Base-by-base conservation (phyloP, 768 basidiomycete genomes). In the Mycena galopus region DNA sequence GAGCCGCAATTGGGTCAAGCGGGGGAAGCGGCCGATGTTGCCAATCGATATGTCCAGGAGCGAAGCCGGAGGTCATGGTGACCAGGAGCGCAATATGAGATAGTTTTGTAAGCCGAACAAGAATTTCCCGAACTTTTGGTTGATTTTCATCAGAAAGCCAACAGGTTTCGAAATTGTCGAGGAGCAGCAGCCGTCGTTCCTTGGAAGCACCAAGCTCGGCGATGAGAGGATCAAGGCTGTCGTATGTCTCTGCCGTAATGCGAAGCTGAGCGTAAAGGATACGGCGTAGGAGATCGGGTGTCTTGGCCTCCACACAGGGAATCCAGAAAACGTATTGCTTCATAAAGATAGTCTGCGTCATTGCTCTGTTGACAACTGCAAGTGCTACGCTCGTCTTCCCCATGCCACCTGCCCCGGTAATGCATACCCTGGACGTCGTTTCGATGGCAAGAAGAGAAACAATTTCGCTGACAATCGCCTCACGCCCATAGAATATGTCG, bases 91-190 rank as follows among this genome's bases (percentile, higher is more conserved):
- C 76, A 6, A 85, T 67, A 65, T 79, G 76, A 3, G 77, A 68
- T 9, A 84, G 59, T 9, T 60, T 63, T 9, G 75, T 75, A 9
- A 84, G 64, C n/a, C 68, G 68, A 35, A 71, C 51, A 19, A 84
- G 71, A 17, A 82, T 69, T 32, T 72, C 67, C 30, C 77, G 74
- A 35, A 84, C 76, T 25, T 75, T 68, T 16, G 62, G 71, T 64
- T 74, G 78, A 25, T 65, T 69, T 5, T 68, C 73, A 67, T 82
- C 78, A 27, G 67, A 70, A 10, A 70, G 39, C 84, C 83, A 84
- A 5, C 82, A 78, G 7, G 84, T 83, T 76, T 86, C 85, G 63
- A 86, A 84, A 63, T 85, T 83, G 65, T 86, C 84, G 11, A 86
- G 75, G 27, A 85, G 67, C 25, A 86, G 35, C 27, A 85, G 55